Conservation (phyloP, 2,329 filamentous ascomycete species). For the Balansia obtecta region DNA sequence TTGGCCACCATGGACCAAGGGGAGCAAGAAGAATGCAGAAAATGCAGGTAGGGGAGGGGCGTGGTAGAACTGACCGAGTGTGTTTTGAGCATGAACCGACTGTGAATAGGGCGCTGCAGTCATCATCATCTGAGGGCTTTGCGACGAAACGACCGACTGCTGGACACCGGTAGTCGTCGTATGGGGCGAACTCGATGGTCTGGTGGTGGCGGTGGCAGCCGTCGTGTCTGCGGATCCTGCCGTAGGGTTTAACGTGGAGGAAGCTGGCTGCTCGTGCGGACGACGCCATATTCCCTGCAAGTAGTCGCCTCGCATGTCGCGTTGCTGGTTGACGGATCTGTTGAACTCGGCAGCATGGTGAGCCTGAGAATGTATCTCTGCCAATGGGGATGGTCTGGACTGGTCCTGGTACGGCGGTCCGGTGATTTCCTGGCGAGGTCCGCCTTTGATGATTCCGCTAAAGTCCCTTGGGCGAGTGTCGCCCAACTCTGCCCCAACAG, state of each 20-base stretch:
- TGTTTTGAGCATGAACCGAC: slow-evolving; percentile 56
- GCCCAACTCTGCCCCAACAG: slow-evolving; percentile 64
- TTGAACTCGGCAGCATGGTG: slow-evolving; percentile 86
- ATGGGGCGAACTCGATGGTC: slow-evolving; percentile 46
- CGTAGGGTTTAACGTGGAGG: slow-evolving; percentile 34
- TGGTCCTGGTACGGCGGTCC: slow-evolving; percentile 83
- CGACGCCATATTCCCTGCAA: slow-evolving; percentile 72
- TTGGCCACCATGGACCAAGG: too few relatives aligned
- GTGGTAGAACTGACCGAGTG: slow-evolving; percentile 54
- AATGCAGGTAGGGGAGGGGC: slow-evolving; percentile 13
- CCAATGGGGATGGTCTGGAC: slow-evolving; percentile 60
- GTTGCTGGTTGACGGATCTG: slow-evolving; percentile 68
- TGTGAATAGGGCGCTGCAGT: slow-evolving; percentile 55
- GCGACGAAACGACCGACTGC: slow-evolving; percentile 44
- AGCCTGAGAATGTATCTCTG: slow-evolving; percentile 75
- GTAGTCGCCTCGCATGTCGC: slow-evolving; percentile 67
- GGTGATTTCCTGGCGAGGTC: slow-evolving; percentile 79
- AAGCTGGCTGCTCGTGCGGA: slow-evolving; percentile 62
- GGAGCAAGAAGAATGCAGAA: too few relatives aligned
- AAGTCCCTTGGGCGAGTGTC: slow-evolving; percentile 72
- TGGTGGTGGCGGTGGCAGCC: slow-evolving; percentile 36
- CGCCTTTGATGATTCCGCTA: slow-evolving; percentile 61
- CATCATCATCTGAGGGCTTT: slow-evolving; percentile 56
- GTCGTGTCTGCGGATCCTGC: slow-evolving; percentile 30
- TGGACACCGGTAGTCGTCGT: slow-evolving; percentile 41